These are phyloP conservation scores for Globisporangium spinosum DNA, from an alignment of 352 stramenopile species.

Conservation along the genomic window DNA sequence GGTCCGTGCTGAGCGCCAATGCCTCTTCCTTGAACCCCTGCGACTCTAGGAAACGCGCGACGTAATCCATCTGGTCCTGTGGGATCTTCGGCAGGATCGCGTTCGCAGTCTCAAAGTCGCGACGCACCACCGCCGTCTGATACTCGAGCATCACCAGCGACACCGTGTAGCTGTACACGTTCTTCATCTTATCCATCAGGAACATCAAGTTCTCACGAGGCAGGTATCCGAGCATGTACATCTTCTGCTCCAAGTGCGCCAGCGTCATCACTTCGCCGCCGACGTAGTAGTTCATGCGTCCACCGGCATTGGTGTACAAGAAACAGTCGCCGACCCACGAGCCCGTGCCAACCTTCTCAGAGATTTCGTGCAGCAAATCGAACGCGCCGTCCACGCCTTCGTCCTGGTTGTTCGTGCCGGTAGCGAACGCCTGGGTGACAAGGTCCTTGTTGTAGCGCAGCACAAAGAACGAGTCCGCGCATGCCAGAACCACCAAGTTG, in stretches of 20 bases:
- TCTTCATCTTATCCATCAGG: slow-evolving; percentile 97
- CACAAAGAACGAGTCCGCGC: slow-evolving; percentile 95
- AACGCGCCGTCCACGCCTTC: slow-evolving; percentile 97
- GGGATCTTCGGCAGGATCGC: slow-evolving; percentile 95
- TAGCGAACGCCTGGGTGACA: slow-evolving; percentile 86
- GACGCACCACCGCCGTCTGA: slow-evolving; percentile 97
- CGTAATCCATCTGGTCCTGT: slow-evolving; percentile 76
- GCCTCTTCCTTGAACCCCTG: slow-evolving; percentile 99
- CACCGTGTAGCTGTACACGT: slow-evolving; percentile 90
- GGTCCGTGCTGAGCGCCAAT: slow-evolving; percentile 90
- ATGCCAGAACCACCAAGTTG: slow-evolving; percentile 95
- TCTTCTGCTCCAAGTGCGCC: slow-evolving; percentile 92
- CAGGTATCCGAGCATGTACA: slow-evolving; percentile 98
- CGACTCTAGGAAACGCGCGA: slow-evolving; percentile 95
- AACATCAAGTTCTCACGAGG: slow-evolving; percentile 98
- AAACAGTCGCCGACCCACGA: slow-evolving; percentile 99
- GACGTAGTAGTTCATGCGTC: slow-evolving; percentile 98
- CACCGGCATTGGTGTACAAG: slow-evolving; percentile 95
- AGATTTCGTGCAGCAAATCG: slow-evolving; percentile 97
- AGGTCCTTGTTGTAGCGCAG: slow-evolving; percentile 93
- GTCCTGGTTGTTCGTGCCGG: slow-evolving; percentile 85
- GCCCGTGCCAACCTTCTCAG: slow-evolving; percentile 93
- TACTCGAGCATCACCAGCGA: slow-evolving; percentile 97
- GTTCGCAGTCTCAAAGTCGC: slow-evolving; percentile 98
- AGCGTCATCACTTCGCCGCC: slow-evolving; percentile 99